Evolutionary conservation across 78 protist genomes (phyloP).

Genomic region (Monosiga brevicollis): DNA sequence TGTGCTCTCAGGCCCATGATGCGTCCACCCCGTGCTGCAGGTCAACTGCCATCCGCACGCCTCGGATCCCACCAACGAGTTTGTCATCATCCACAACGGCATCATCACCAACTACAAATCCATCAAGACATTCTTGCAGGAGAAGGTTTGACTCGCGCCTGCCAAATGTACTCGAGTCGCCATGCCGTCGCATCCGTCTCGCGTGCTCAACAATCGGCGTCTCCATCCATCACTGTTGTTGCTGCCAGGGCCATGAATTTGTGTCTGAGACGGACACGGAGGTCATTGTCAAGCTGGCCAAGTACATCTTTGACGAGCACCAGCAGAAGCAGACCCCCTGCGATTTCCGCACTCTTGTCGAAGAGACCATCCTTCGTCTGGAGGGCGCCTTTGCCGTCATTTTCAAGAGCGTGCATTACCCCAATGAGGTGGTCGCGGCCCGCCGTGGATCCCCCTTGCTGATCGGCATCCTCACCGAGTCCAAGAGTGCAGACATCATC

Average conservation of each 20-base stretch:
- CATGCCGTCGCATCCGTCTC: too few species aligned
- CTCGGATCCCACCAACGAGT: slow-evolving; percentile 6
- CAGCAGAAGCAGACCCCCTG: not conserved
- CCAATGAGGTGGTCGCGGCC: slow-evolving; percentile 39
- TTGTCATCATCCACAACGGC: slow-evolving; percentile 80
- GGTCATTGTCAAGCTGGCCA: slow-evolving; percentile 74
- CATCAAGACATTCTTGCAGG: slow-evolving; percentile 14
- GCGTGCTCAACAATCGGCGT: too few species aligned
- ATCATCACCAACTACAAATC: slow-evolving; percentile 64
- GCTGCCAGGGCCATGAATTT: slow-evolving; percentile 39
- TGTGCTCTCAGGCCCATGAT: not conserved
- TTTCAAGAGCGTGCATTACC: slow-evolving; percentile 50
- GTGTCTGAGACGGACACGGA: slow-evolving; percentile 92
- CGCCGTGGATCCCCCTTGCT: slow-evolving; percentile 70
- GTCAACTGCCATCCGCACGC: slow-evolving; percentile 62
- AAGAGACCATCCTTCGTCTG: not conserved
- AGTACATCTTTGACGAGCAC: slow-evolving; percentile 18
- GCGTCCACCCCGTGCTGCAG: too few species aligned
- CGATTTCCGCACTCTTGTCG: slow-evolving; percentile 22
- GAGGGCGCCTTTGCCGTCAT: slow-evolving; percentile 64
- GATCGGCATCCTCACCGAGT: slow-evolving; percentile 33
- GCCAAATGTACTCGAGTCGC: too few species aligned
- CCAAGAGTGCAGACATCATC: not conserved
- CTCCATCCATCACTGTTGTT: too few species aligned
- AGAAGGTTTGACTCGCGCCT: too few species aligned